A percentile compares a stretch with the other conserved stretches of the same genome.
phyloP scores from a whole-genome alignment of 352 stramenopile genomes.

The Phytophthora fragariae region DNA sequence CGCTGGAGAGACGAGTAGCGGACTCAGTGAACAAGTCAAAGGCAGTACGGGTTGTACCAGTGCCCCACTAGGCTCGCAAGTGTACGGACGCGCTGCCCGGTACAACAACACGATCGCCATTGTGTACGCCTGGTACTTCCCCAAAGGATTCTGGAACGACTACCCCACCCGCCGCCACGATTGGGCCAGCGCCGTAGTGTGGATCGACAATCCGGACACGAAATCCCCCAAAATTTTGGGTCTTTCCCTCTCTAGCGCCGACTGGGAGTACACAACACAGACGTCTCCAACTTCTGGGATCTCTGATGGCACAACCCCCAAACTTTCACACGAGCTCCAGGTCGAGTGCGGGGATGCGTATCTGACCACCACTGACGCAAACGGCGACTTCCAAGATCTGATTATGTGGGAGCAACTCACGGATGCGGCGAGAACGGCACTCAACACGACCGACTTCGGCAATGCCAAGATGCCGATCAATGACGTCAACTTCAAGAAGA shows the following conservation, averaged over 20 bases:
- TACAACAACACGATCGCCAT: conserved; percentile 26
- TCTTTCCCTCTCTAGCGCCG: conserved; percentile 11
- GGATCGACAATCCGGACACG: conserved; percentile 17
- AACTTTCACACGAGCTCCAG: conserved; percentile 11
- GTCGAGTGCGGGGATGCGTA: conserved; percentile 10
- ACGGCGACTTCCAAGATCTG: conserved; percentile 1
- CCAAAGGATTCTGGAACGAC: conserved; percentile 21
- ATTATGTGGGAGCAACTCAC: conserved; percentile 31
- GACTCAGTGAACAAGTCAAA: conserved; percentile 7
- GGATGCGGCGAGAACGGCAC: conserved; percentile 13
- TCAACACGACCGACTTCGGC: conserved; percentile 24
- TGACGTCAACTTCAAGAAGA: conserved; percentile 22
- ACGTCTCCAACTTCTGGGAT: conserved; percentile 8
- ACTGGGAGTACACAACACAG: conserved; percentile 19
- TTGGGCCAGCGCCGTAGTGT: conserved; percentile 26
- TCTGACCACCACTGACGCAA: conserved; percentile 11
- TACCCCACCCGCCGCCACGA: conserved; percentile 17
- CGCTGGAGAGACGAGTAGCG: conserved; percentile 13
- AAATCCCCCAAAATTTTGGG: conserved; percentile 11
- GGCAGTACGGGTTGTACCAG: conserved; percentile 2
- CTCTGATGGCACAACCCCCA: conserved; percentile 12
- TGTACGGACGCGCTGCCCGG: conserved; percentile 22
- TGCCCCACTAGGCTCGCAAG: conserved; percentile 20
- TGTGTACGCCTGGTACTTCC: conserved; percentile 31
- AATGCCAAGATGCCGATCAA: conserved; percentile 16